phyloP scores from a whole-genome alignment of 495 filamentous ascomycete species.

The Penicillium egyptiacum region DNA sequence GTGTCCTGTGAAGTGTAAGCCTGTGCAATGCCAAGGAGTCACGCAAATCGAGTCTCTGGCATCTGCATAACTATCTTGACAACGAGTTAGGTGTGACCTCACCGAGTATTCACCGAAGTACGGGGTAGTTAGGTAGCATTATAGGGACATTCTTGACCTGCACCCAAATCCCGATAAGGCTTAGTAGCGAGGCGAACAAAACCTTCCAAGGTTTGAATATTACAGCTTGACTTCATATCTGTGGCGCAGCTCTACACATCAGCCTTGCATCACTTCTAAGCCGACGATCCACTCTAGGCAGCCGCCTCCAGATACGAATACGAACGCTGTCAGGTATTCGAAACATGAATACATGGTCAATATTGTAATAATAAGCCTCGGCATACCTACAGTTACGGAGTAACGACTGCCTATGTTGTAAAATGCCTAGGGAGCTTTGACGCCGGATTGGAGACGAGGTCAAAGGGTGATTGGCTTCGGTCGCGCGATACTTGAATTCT shows the following conservation, averaged over 20 bases:
- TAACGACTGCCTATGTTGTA: not conserved
- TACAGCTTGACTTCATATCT: conserved; percentile 7
- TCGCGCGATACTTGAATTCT: conserved; percentile 10
- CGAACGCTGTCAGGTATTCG: conserved; percentile 3
- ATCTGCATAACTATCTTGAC: not conserved
- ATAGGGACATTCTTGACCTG: not conserved
- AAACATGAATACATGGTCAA: not conserved
- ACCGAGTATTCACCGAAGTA: not conserved
- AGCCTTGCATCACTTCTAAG: conserved; percentile 7
- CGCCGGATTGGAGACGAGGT: not conserved
- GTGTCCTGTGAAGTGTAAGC: not conserved
- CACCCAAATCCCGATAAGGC: not conserved
- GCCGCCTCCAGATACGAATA: conserved; percentile 11
- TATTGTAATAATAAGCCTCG: not conserved
- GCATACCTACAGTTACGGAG: not conserved
- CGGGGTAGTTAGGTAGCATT: not conserved
- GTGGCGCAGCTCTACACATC: conserved; percentile 8
- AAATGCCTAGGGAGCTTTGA: conserved; percentile 12
- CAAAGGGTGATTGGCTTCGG: conserved; percentile 10
- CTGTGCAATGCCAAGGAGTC: conserved; percentile 12
- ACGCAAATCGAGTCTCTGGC: not conserved
- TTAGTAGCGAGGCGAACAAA: not conserved
- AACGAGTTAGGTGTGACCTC: not conserved
- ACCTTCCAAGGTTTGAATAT: not conserved
- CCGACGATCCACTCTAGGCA: conserved; percentile 5